A percentile compares a stretch with the other conserved stretches of the same genome.
These are phyloP conservation scores for Citrus trifoliata DNA, from an alignment of 345 rosid species.

Conservation along the genomic window DNA sequence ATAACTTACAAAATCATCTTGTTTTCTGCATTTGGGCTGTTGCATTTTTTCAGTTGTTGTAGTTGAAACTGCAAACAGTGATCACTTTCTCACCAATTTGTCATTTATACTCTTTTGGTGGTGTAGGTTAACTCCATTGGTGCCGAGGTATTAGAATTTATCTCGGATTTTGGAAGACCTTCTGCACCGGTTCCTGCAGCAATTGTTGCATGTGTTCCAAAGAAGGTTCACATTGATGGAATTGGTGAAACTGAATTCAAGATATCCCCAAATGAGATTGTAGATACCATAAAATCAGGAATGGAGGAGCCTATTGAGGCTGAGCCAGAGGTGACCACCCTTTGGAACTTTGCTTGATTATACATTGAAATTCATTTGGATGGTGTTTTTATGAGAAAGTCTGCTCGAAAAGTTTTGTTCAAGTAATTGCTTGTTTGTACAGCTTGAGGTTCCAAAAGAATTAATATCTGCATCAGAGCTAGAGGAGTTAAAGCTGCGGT, in stretches of 20 bases:
- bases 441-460: conserved; percentile 99
- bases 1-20: background rate
- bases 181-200: conserved; percentile 96
- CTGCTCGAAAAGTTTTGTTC: conserved; percentile 7
- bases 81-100: conserved; percentile 1
- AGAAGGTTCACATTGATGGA: conserved; percentile 76
- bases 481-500: conserved; percentile 61
- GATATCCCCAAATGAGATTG: conserved; percentile 71
- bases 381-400: conserved; percentile 10
- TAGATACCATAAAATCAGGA: conserved; percentile 72
- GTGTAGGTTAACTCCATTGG: conserved; percentile 87
- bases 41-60: background rate
- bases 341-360: conserved; percentile 17
- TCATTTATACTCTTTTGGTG: conserved; percentile 8
- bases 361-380: conserved; percentile 1
- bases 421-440: conserved; percentile 28
- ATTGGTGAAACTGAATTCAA: conserved; percentile 83
- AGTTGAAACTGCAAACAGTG: background rate
- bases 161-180: conserved; percentile 93
- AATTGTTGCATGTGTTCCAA: conserved; percentile 96
- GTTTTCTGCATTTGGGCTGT: conserved; percentile 2
- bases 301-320: conserved; percentile 84
- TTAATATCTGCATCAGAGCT: conserved; percentile 65
- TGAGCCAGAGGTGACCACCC: conserved; percentile 82
- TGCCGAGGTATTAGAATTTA: conserved; percentile 82